Base-by-base conservation (phyloP, 805 yeast genomes). In the Wilhelminamyces savonicus region DNA sequence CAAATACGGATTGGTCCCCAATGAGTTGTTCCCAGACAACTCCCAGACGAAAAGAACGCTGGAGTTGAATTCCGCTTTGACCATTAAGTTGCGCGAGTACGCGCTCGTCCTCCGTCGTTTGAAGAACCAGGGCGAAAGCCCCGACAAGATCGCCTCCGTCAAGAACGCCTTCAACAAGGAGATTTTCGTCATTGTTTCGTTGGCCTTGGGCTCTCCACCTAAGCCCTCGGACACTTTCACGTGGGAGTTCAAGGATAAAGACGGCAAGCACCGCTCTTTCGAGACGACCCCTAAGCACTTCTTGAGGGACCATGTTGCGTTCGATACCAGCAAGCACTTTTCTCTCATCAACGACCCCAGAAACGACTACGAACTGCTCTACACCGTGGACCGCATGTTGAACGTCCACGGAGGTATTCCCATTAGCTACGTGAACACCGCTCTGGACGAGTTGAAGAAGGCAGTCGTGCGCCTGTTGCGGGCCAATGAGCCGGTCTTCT, bases 281-380 rank as follows among this genome's bases (percentile, higher is more conserved):
- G 66, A 63, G 15, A 59, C 79, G 4, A 78, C 86, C 2, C 94
- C 95, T 9, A 41, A 62, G 31, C 70, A 76, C 36, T 84, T 83
- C 56, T 78, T 76, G 50, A 55, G 57, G 32, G 69, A 69, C 15
- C 67, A 72, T 36, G 66, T 79, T 21, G 68, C 62, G 21, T 71
- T 69, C 39, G 73, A 79, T 34, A 68, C 71, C 16, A 46, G 63
- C 13, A 63, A 69, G 34, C 52, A 69, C 19, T 76, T 83, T 23
- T 83, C 94, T 1, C 59, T 85, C 46, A 71, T 86, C 44, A 71
- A 86, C 52, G 95, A 85, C 51, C 94, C 94, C 31, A 74, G 95
- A 63, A 80, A 86, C 50, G 69, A 66, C 21, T 79, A 70, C 52
- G 71, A 76, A 41, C 59, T 70, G 37, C 63, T 81, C 38, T 73